Evolutionary conservation across 2,329 filamentous ascomycete genomes (phyloP).

Genomic region (Hymenoscyphus linearis): DNA sequence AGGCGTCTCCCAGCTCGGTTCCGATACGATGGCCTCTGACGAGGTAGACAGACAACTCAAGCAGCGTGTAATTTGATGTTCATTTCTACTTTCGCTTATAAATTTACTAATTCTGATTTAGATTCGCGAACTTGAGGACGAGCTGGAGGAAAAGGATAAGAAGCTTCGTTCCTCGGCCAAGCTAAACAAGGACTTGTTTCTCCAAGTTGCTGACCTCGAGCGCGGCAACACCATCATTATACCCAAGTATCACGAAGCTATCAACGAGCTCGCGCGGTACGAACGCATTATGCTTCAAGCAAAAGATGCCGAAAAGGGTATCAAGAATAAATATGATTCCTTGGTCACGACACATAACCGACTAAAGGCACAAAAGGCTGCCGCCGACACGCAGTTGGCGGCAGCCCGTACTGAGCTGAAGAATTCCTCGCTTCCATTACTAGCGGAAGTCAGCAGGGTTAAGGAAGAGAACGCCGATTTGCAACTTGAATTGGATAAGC

Average conservation of each 20-base stretch:
- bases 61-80: not conserved
- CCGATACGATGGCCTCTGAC: not conserved
- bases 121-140: slow-evolving; percentile 35
- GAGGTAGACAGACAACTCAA: not conserved
- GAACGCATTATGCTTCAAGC: too few species aligned
- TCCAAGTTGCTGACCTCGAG: slow-evolving; percentile 42
- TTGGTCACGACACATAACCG: slow-evolving; percentile 23
- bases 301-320: too few species aligned
- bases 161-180: slow-evolving; percentile 28
- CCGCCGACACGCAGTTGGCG: slow-evolving; percentile 27
- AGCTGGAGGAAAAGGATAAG: slow-evolving; percentile 10
- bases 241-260: slow-evolving; percentile 42
- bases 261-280: slow-evolving; percentile 47
- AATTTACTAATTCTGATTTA: not conserved
- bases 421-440: slow-evolving; percentile 34
- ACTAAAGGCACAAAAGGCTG: slow-evolving; percentile 20
- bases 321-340: slow-evolving; percentile 19
- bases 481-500: slow-evolving; percentile 19
- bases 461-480: slow-evolving; percentile 33
- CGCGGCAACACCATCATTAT: slow-evolving; percentile 41
- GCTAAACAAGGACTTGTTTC: slow-evolving; percentile 41
- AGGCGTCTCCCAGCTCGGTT: not conserved
- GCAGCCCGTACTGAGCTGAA: slow-evolving; percentile 15
- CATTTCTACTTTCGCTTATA: not conserved
- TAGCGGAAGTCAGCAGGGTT: slow-evolving; percentile 37